Base-by-base conservation (phyloP, 306 rosid species). In the Dryas alaskensis region DNA sequence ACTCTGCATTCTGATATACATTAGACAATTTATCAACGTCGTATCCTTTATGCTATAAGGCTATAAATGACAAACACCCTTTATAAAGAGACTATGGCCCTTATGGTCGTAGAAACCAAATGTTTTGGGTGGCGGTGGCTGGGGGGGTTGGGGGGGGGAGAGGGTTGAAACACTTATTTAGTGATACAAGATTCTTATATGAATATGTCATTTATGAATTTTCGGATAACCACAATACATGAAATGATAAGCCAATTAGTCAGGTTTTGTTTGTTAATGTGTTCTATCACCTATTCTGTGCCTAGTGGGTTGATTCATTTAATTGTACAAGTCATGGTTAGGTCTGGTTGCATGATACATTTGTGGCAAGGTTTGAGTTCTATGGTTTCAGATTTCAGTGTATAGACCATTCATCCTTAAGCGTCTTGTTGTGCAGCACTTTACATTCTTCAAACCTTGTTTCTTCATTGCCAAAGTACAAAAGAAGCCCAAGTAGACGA, bases 401-500 rank as follows among this genome's bases (percentile, higher is more conserved):
- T 60, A 3, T 67, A 10, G 22, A 69, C 8, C 62, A 7, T 46
- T 70, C 50, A 75, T 55, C 19, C 12, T 44, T 13, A 46, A 22
- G 55, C 61, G 46, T 73, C 44, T 76, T 13, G 63, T 73, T 59
- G 48, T 82, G 85, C 90, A 79, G 92, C 78, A 85, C 79, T 72
- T 81, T 83, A 73, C 83, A 69, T 73, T 73, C 76, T 79, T 79
- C 85, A 52, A 64, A 73, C 68, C 83, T 76, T 65, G 81, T 78
- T 68, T 86, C 84, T 39, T 72, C 76, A 47, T 81, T 85, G 87
- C 82, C 89, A 40, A 89, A 89, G 79, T 80, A 69, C 76, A 92
- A 86, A 76, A 84, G 86, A 80, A 94, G 96, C 87, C 99, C 99
- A 14, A 81, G 73, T 60, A 88, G 90, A 71, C 88, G 89, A 78